Evolutionary conservation across 2,329 filamentous ascomycete species (phyloP), one percentile per base, ranked within the genome.

Genomic region (Penicillium sp.): DNA sequence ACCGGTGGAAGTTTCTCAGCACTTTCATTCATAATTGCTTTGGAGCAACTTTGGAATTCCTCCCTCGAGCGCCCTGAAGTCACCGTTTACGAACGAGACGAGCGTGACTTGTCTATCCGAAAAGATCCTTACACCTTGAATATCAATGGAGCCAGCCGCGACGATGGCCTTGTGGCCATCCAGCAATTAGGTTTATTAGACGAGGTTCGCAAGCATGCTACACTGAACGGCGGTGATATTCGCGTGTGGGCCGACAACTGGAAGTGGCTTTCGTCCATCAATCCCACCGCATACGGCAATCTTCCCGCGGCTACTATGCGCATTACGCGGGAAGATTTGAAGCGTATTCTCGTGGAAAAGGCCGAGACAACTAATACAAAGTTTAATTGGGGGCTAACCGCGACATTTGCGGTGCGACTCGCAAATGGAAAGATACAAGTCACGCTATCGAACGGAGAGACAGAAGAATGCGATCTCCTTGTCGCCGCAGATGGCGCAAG

Each of bases 401-500:
- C 45, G 24, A 47, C 46, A 5, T 45, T 42, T 10, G 52, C 49
- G 3, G 55, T 49, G 28, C 18, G 41, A 12, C 52, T 55, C 7
- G 7, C 42, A 6, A 45, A 29, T 33, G 42, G 49, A 16, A 39
- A 45, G 21, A 55, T 52, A 29, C 49, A 46, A 15, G 49, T 55
- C 21, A 44, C 26, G 1, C 61, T 78, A 44, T 75, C 72, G 49
- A 74, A 79, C 12, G 74, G 75, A 16, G 71, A 16, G 2, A 54
- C 64, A 4, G 49, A 61, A 21, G 65, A 73, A 16, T 53, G 64
- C 16, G 76, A 79, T 53, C 15, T 80, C 0, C 66, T 80, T 7
- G 65, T 80, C 33, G 76, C 70, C 0, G 76, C 77, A 0, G 78
- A 80, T 53, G 78, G 78, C 0, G 69, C 74, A 0, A 69, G 62